Base-by-base conservation (phyloP, 1,139 yeast species). In the Hemisphaericaspora xylanilytica region DNA sequence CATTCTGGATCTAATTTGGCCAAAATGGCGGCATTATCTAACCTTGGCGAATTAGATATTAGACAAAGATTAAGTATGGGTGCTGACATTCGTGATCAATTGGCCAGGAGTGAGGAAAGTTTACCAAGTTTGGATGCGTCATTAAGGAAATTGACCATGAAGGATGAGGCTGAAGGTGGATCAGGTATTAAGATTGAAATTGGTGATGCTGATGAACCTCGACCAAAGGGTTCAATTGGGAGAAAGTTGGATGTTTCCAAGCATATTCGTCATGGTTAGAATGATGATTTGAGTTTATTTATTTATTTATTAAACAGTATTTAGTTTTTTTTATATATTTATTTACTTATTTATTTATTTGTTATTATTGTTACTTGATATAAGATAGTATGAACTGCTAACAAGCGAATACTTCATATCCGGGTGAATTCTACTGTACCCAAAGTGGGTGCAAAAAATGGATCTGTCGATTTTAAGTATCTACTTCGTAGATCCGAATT, bases 71-170 rank as follows among this genome's bases (percentile, higher is more conserved):
- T 58, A 30, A 50, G 61, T 10, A 51, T 67, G 35, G 53, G 65
- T 10, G 70, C 64, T 37, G 49, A 61, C 10, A 70, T 70, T 35
- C 55, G 75, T 38, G 75, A 70, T 34, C 53, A 57, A 34, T 53
- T 69, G 42, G 55, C 58, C 10, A 48, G 50, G 20, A 56, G 63
- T 39, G 44, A 43, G 13, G 63, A 60, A 25, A 42, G 44, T 11
- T 36, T 37, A n/a, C 32, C 41, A 11, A 18, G 32, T 17, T 16
- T 36, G 10, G 38, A 36, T 18, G 29, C 26, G 15, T 16, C 13
- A 14, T 35, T 43, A 12, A 30, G 24, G 29, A 32, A 11, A 3
- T 26, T 24, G 22, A 17, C 18, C 3, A 22, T 32, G 28, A 35
- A 26, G 31, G 28, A 22, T 25, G 26, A 14, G 6, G 10, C 7